Conservation (phyloP, 1,284 basidiomycete species). For the Boletus smithii region DNA sequence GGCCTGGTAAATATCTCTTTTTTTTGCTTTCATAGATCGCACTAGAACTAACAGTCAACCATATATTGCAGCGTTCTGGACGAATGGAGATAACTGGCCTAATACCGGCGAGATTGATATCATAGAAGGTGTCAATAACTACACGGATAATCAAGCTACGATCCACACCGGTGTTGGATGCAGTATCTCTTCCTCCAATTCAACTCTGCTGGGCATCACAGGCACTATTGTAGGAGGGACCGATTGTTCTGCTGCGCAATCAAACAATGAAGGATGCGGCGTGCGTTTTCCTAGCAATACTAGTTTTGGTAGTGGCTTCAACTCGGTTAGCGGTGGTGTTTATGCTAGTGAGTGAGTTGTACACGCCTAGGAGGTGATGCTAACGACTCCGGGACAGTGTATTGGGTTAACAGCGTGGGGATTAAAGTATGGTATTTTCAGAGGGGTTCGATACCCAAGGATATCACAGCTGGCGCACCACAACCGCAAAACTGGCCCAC, state of each 20-base stretch:
- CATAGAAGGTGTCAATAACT: conserved; percentile 77
- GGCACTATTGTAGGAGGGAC: conserved; percentile 65
- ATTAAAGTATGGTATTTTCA: conserved; percentile 83
- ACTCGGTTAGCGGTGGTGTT: conserved; percentile 71
- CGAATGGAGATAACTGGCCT: conserved; percentile 71
- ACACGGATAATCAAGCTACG: conserved; percentile 77
- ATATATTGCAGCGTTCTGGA: conserved; percentile 45
- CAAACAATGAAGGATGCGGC: conserved; percentile 71
- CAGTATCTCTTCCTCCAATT: conserved; percentile 50
- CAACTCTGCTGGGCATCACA: conserved; percentile 48
- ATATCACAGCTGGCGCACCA: conserved; percentile 67
- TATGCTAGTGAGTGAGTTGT: conserved; percentile 63
- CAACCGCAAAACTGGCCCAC: conserved; percentile 70
- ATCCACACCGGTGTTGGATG: conserved; percentile 77
- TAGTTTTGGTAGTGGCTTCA: conserved; percentile 68
- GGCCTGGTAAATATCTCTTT: conserved; percentile 55
- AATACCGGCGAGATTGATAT: conserved; percentile 80
- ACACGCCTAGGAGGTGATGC: not conserved
- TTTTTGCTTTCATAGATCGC: conserved; percentile 27
- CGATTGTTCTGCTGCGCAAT: conserved; percentile 64
- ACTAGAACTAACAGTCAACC: conserved; percentile 13
- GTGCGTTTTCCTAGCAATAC: conserved; percentile 49
- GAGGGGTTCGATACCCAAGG: conserved; percentile 65
- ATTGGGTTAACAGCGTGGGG: conserved; percentile 57
- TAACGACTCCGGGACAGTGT: conserved; percentile 21